Evolutionary conservation across 495 filamentous ascomycete species (phyloP).

Genomic region (Pseudoneurospora amorphoporcata): DNA sequence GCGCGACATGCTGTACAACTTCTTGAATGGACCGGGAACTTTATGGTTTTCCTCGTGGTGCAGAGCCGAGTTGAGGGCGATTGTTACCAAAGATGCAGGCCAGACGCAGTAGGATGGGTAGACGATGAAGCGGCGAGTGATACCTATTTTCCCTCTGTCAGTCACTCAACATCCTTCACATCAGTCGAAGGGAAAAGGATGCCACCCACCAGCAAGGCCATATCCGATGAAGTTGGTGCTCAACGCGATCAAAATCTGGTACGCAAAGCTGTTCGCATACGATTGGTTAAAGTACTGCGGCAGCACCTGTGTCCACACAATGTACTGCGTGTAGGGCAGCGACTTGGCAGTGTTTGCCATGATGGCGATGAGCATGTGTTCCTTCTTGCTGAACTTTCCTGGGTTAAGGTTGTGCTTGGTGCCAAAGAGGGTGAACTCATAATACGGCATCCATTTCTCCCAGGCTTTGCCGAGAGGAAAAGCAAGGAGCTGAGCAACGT

Average conservation of each 20-base stretch:
- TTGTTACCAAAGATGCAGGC: constrained; percentile 33
- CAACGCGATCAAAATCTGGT: constrained; percentile 34
- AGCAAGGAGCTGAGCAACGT: constrained; percentile 30
- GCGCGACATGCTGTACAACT: constrained; percentile 22
- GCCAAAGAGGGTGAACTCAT: constrained; percentile 28
- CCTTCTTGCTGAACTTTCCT: constrained; percentile 41
- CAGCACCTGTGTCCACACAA: constrained; percentile 35
- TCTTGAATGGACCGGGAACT: constrained; percentile 25
- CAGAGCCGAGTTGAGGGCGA: constrained; percentile 35
- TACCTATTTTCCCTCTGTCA: not conserved
- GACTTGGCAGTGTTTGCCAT: constrained; percentile 31
- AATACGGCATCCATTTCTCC: constrained; percentile 25
- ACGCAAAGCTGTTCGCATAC: constrained; percentile 25
- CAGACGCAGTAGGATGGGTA: constrained; percentile 36
- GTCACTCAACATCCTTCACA: not conserved
- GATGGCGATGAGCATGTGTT: constrained; percentile 43
- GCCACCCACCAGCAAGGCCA: constrained; percentile 39
- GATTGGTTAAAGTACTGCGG: constrained; percentile 32
- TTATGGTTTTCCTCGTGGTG: constrained; percentile 24
- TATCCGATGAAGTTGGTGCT: constrained; percentile 44
- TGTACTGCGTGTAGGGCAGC: constrained; percentile 30
- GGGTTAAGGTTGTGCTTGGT: constrained; percentile 34
- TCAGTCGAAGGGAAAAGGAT: not conserved
- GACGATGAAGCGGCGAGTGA: constrained; percentile 43
- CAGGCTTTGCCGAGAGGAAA: constrained; percentile 29